phyloP scores from a whole-genome alignment of 75 land plant genomes.

The Picea glauca region DNA sequence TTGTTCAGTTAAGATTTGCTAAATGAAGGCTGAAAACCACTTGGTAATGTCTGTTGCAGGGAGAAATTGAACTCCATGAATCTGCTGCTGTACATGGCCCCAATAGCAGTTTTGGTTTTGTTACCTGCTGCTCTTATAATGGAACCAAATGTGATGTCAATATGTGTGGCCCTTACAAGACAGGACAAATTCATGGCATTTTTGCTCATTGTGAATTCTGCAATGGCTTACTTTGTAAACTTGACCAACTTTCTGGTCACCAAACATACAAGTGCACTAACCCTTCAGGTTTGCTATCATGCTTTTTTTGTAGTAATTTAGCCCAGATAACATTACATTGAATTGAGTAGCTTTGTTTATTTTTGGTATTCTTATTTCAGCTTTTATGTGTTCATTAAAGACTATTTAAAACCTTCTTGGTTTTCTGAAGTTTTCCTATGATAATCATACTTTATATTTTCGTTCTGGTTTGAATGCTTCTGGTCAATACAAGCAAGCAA shows the following conservation, averaged over 20 bases:
- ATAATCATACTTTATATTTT: too few relatives aligned
- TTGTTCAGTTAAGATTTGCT: constrained; percentile 3
- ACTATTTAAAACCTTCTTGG: too few relatives aligned
- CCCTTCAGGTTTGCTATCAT: constrained; percentile 49
- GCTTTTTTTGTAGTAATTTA: too few relatives aligned
- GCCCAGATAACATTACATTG: too few relatives aligned
- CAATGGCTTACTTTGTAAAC: constrained; percentile 66
- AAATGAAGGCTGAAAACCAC: not conserved
- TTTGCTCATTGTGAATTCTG: constrained; percentile 53
- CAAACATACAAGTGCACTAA: constrained; percentile 75
- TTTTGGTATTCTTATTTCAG: too few relatives aligned
- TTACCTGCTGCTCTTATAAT: constrained; percentile 61
- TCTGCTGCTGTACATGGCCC: constrained; percentile 66
- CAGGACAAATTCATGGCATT: constrained; percentile 49
- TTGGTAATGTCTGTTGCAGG: constrained; percentile 17
- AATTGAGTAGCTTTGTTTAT: too few relatives aligned
- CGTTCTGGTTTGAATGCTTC: too few relatives aligned
- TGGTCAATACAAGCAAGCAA: too few relatives aligned
- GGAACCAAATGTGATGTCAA: constrained; percentile 72
- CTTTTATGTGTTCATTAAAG: too few relatives aligned
- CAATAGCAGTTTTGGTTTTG: constrained; percentile 55
- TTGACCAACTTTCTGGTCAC: constrained; percentile 80
- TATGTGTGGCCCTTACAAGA: constrained; percentile 59
- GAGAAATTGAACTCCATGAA: constrained; percentile 81
- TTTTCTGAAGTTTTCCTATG: too few relatives aligned